Evolutionary conservation across 2,329 filamentous ascomycete genomes (phyloP), one percentile per base, ranked within the genome.

Genomic region (Ophiostoma ips): DNA sequence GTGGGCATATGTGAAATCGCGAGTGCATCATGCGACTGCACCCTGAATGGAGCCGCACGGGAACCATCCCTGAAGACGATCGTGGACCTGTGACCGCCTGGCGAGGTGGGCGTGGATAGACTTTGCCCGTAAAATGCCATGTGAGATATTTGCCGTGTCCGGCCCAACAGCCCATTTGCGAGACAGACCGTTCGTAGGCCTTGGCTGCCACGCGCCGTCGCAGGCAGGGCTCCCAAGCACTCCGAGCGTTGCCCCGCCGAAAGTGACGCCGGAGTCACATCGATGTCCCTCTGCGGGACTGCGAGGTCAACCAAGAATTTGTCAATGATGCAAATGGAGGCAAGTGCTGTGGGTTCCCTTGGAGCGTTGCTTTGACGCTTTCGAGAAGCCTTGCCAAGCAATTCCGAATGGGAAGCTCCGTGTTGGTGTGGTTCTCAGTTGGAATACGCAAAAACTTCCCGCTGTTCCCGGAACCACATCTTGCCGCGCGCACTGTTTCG

Each of bases 1-100:
- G 41, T 45, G 28, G 50, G 33, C 34, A 55, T 52, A 50, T 53
- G 41, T 52, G 53, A 49, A 48, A 50, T 50, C 40, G 31, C 43
- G 48, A 46, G 44, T 13, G 51, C 49, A 55, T 55, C 47, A 49
- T 52, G 53, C 53, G 49, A 55, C 51, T 18, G 50, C 46, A 49
- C 49, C 53, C 43, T 36, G 40, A 35, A 46, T 46, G 48, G 48
- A 50, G 34, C 28, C 40, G 40, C 36, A 31, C 45, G 21, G 19
- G 34, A n/a, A 15, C 8, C 12, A 51, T 48, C 53, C 49, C 40
- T 47, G 51, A 18, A 35, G 53, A 12, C 53, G 53, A 55, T 55
- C 53, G 43, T 21, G 21, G 40, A 43, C n/a, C 16, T 43, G n/a
- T n/a, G 30, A 16, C 40, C 40, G 40, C 30, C 12, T 24, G 30